These are phyloP conservation scores for Cytospora schulzeri DNA, from an alignment of 2,329 filamentous ascomycete genomes.

Conservation along the genomic window DNA sequence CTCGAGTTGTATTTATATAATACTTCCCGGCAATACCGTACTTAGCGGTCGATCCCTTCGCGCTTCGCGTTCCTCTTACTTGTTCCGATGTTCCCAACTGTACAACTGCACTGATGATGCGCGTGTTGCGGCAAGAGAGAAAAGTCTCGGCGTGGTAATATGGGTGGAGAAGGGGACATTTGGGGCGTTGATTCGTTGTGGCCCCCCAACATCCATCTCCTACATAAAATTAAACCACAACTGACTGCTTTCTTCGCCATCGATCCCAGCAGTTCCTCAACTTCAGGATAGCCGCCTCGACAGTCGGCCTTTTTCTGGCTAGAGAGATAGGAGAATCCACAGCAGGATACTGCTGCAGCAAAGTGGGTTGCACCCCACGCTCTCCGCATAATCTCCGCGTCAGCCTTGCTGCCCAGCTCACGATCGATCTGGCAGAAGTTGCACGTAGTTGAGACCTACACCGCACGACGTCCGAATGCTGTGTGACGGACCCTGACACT, in stretches of 20 bases:
- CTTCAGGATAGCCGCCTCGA: background rate
- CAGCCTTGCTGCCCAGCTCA: background rate
- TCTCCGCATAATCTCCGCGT: background rate
- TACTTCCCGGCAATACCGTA: background rate
- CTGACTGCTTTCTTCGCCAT: background rate
- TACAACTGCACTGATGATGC: background rate
- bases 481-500: background rate
- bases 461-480: background rate
- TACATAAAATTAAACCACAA: background rate
- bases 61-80: background rate
- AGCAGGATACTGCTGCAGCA: background rate
- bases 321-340: background rate
- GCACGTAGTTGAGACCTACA: background rate
- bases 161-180: no score
- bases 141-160: background rate
- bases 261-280: background rate
- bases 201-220: background rate
- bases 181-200: background rate
- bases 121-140: background rate
- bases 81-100: background rate
- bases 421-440: background rate
- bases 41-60: background rate
- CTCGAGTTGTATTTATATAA: background rate
- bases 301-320: background rate
- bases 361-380: background rate